Base-by-base conservation (phyloP, 192 early-diverging fungal species). In the Globomyces pollinis-pini region DNA sequence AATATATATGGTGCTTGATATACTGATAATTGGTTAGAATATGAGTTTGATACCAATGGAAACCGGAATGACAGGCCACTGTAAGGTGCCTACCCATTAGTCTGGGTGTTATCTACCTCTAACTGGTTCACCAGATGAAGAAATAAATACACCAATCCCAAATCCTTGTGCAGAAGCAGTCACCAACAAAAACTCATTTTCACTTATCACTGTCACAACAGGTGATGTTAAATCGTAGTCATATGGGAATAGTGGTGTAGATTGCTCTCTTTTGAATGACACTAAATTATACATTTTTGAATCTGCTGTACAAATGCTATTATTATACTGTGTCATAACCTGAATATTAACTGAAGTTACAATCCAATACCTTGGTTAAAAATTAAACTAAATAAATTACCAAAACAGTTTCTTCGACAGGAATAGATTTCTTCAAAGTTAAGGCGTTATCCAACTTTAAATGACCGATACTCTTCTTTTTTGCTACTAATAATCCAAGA, bases 1-100 rank as follows among this genome's bases (percentile, higher is more conserved):
- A 83, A 70, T 1, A 85, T 78, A 38, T 89, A 90, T 0, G 90
- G 90, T 56, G 75, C 88, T 47, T 92, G 87, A 16, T 89, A 86
- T 16, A 78, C 82, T 64, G 70, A 32, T 18, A 21, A 69, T 38
- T 28, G 76, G 7, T 26, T 12, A 26, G 5, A 47, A 26, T n/a
- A n/a, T n/a, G n/a, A n/a, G n/a, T 67, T 45, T 24, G 74, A 74
- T 51, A 78, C 76, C 77, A 16, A 80, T 52, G 1, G 78, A 74
- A 43, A 47, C 28, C 67, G 79, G 79, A 0, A 77, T 38, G 5
- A 71, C 54, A 12, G 70, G 52, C 79, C 79, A 81, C 38, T 81
- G 66, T 21, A 81, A 50, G 9, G 79, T 81, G 3, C n/a, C n/a
- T n/a, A n/a, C n/a, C n/a, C n/a, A n/a, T n/a, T n/a, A n/a, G n/a